Evolutionary conservation across 208 protist genomes (phyloP).

Genomic region (Trypanosoma congolense): DNA sequence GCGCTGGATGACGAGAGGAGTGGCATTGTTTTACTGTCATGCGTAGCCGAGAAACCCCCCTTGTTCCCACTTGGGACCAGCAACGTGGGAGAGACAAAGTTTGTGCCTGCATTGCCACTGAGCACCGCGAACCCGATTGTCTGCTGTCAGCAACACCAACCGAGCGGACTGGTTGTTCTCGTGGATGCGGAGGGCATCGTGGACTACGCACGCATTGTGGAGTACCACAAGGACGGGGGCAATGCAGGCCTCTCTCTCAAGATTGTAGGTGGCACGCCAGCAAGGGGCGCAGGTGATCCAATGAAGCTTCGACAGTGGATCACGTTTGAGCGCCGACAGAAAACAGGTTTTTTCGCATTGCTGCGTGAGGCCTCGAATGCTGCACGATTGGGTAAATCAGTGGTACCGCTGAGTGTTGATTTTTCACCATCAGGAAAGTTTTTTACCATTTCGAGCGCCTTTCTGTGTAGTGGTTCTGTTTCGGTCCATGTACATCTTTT

Average conservation of each 20-base stretch:
- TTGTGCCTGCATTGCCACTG: conserved; percentile 12
- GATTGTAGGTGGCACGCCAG: conserved; percentile 40
- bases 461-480: conserved; percentile 6
- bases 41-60: conserved; percentile 6
- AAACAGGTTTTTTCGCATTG: conserved; percentile 59
- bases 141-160: conserved; percentile 39
- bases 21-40: conserved; percentile 23
- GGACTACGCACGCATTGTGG: conserved; percentile 56
- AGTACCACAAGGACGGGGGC: conserved; percentile 2
- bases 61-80: too few species aligned
- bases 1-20: conserved; percentile 5
- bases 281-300: conserved; percentile 25
- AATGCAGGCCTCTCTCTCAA: conserved; percentile 27
- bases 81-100: neutral
- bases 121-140: conserved; percentile 44
- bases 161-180: conserved; percentile 34
- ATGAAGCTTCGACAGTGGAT: conserved; percentile 46
- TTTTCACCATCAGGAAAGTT: conserved; percentile 38
- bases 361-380: conserved; percentile 25
- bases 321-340: conserved; percentile 44
- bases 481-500: conserved; percentile 38
- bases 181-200: conserved; percentile 49
- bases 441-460: conserved; percentile 39
- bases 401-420: conserved; percentile 33
- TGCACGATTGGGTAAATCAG: neutral